Evolutionary conservation across 2,329 filamentous ascomycete genomes (phyloP).

Genomic region (Fonsecaea pedrosoi): DNA sequence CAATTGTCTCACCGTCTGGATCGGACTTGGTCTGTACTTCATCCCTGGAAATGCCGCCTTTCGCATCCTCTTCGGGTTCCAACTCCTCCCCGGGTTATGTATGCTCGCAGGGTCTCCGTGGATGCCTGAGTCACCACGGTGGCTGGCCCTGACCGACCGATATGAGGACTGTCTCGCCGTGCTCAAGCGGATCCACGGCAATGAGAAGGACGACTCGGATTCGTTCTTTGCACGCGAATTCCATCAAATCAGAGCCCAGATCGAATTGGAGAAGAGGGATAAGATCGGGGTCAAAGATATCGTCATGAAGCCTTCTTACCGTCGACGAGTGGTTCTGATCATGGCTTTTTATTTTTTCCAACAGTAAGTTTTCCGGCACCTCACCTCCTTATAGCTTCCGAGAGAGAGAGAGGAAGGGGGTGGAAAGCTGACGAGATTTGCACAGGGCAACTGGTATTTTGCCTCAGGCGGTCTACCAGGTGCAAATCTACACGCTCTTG

Average conservation of each 20-base stretch:
- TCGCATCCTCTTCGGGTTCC: slow-evolving; percentile 16
- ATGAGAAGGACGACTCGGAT: slow-evolving; percentile 5
- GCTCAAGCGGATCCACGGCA: slow-evolving; percentile 17
- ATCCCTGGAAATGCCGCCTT: slow-evolving; percentile 12
- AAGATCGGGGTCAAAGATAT: slow-evolving; percentile 14
- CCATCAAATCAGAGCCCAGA: slow-evolving; percentile 25
- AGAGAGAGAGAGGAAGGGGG: no score
- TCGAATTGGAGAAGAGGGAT: slow-evolving; percentile 22
- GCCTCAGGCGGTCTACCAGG: slow-evolving; percentile 18
- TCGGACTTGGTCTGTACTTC: slow-evolving; percentile 17
- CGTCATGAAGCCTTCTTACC: slow-evolving; percentile 16
- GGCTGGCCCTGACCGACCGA: slow-evolving; percentile 8
- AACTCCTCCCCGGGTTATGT: slow-evolving; percentile 4
- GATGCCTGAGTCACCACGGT: slow-evolving; percentile 24
- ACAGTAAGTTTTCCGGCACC: not conserved
- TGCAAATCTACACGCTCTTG: slow-evolving; percentile 18
- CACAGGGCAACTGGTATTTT: slow-evolving; percentile 23
- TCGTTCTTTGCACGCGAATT: slow-evolving; percentile 20
- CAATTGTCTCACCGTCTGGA: slow-evolving; percentile 13
- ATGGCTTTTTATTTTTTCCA: slow-evolving; percentile 22
- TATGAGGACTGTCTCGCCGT: slow-evolving; percentile 13
- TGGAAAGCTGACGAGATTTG: no score
- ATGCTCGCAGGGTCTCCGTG: slow-evolving; percentile 13
- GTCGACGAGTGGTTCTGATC: slow-evolving; percentile 22
- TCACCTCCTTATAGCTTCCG: no score